Evolutionary conservation across 1,139 yeast species (phyloP), one percentile per base, ranked within the genome.

Genomic region (Geotrichum candidum): DNA sequence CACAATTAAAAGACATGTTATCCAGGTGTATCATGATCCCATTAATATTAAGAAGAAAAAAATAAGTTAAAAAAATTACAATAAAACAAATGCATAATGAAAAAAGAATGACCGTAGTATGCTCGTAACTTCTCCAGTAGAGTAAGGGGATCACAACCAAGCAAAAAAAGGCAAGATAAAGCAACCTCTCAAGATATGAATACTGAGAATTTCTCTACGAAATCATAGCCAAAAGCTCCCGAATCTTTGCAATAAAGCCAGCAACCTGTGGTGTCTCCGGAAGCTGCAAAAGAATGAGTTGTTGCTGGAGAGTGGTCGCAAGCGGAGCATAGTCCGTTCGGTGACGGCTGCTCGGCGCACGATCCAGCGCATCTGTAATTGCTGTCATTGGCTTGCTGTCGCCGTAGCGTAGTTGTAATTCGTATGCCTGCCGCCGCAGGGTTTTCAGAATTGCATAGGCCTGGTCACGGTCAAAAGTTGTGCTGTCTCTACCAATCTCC

Each of bases 401-500:
- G 38, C 54, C 61, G 45, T 59, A 54, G 18, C 57, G 22, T n/a
- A 38, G 23, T n/a, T 45, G 53, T 6, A 59, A 35, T 7, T 54
- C 58, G 13, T 54, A 54, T 33, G 61, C 38, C n/a, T 15, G 48
- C 35, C 58, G 54, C 10, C 33, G 27, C 31, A 59, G 52, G 3
- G 27, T 25, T 15, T 51, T 51, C 3, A 59, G 51, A 9, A n/a
- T 25, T 4, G 46, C 6, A 9, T 54, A 9, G 2, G 55, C 59
- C 35, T 56, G 56, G 48, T 59, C 62, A 18, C 48, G 46, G 38
- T 59, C 58, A 55, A 59, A 54, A 13, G 53, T 35, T 11, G 41
- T 35, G 13, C n/a, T 4, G 41, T 15, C 41, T 15, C 41, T 35
- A 15, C 13, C 10, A 2, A 3, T 35, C n/a, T 3, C 41, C 41